Conservation (phyloP, 2,329 filamentous ascomycete species). For the Diaporthe helianthi region DNA sequence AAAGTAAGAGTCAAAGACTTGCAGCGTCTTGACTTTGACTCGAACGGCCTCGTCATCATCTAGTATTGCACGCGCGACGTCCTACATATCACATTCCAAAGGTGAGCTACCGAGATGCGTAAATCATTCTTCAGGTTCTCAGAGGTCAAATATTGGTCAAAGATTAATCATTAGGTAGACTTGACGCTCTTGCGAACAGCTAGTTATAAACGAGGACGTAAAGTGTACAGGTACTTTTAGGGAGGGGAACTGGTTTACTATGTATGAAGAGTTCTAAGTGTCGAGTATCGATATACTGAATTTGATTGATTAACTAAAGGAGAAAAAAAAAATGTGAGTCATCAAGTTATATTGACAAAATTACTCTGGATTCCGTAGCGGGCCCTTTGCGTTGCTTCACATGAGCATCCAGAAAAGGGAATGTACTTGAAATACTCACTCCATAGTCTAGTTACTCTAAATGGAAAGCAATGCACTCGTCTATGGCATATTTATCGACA, state of each 20-base stretch:
- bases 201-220: neutral
- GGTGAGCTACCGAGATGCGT: neutral
- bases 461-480: constrained; percentile 9
- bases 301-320: neutral
- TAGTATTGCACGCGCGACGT: neutral
- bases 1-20: constrained; percentile 13
- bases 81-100: neutral
- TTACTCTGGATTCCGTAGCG: neutral
- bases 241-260: neutral
- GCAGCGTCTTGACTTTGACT: neutral
- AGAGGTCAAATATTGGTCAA: too few species aligned
- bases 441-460: neutral
- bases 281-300: neutral
- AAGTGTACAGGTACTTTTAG: neutral
- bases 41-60: neutral
- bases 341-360: neutral
- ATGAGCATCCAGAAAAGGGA: neutral
- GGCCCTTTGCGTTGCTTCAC: too few species aligned
- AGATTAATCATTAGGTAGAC: too few species aligned
- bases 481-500: neutral
- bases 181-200: neutral
- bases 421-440: neutral
- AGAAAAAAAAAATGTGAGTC: neutral
- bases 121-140: neutral
- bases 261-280: neutral